A percentile compares a stretch with the other conserved stretches of the same genome.
phyloP scores from a whole-genome alignment of 2,329 filamentous ascomycete genomes.

The Talaromyces amestolkiae region DNA sequence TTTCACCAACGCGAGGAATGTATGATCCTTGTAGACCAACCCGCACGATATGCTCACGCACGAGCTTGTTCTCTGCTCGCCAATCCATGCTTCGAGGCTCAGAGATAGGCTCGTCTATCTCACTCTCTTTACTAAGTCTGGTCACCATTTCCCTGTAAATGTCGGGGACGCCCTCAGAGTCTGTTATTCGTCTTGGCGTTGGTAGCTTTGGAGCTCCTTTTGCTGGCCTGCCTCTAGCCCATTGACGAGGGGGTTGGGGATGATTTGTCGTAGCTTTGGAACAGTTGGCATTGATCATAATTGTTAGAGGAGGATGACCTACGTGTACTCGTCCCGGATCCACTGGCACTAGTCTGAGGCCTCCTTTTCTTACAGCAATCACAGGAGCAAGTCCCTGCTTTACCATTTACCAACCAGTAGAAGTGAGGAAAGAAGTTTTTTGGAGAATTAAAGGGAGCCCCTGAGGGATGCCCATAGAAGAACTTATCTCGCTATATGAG shows the following conservation, averaged over 20 bases:
- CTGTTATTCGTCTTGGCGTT: not conserved
- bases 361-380: slow-evolving; percentile 42
- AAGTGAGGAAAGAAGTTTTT: slow-evolving; percentile 59
- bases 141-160: slow-evolving; percentile 52
- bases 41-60: slow-evolving; percentile 44
- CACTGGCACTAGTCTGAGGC: slow-evolving; percentile 3
- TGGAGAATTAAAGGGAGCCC: slow-evolving; percentile 53
- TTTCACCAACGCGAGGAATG: slow-evolving; percentile 55
- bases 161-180: slow-evolving; percentile 53
- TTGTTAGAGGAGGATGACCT: not conserved
- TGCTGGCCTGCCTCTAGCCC: slow-evolving; percentile 11
- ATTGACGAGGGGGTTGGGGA: not conserved
- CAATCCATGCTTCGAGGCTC: slow-evolving; percentile 58
- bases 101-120: slow-evolving; percentile 46
- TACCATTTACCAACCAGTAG: slow-evolving; percentile 53
- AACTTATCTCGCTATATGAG: slow-evolving; percentile 51
- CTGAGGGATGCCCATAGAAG: slow-evolving; percentile 56
- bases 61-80: slow-evolving; percentile 48
- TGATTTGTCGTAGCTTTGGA: not conserved
- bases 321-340: slow-evolving; percentile 4
- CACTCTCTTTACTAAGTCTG: slow-evolving; percentile 44
- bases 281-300: not conserved
- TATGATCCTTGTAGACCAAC: slow-evolving; percentile 49
- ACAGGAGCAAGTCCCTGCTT: slow-evolving; percentile 49
- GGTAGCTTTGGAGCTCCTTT: not conserved